Evolutionary conservation across 371 early-diverging fungal species (phyloP), one percentile per base, ranked within the genome.

Genomic region (Mucor sp.): DNA sequence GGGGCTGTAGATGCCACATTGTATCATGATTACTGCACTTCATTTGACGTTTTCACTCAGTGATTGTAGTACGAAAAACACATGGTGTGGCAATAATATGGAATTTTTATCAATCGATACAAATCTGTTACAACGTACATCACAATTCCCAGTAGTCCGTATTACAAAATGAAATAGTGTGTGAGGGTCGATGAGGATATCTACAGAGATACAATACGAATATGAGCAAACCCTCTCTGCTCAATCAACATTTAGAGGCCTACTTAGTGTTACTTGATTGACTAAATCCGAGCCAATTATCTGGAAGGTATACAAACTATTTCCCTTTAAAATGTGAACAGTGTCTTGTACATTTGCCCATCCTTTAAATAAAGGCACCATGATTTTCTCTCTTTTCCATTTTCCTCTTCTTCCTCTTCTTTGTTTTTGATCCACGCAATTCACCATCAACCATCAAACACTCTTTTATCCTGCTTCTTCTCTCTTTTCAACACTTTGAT

Each of bases 31-130:
- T 21, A 47, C 47, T 47, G 47, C 47, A 47, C 19, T 47, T 19
- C 47, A 47, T 47, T 47, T 47, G 47, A 47, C 47, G 17, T 47
- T 47, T 47, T 47, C 19, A 19, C 47, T 62, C 43, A 27, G 14
- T 55, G 14, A 6, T 14, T 28, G 55, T 55, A 6, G 28, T 55
- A 55, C 55, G 28, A 55, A 28, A 55, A 28, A 55, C 55, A 55
- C 55, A 55, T 55, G 55, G 55, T 55, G 55, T 55, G 55, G 55
- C 55, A 55, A 28, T 55, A 27, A 28, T 55, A 55, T 23, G 3
- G 3, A 14, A 23, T 23, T 53, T 53, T 53, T 23, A 53, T 47
- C 47, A 47, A 47, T 47, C 21, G 23, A 47, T 47, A 21, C 5
- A 47, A 47, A 8, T 8, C 9, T 47, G 8, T 21, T 47, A 47